Percentiles rank a stretch among this genome's conserved stretches.
Evolutionary conservation across 2,329 filamentous ascomycete species (phyloP).

Genomic region (Exophiala sp.): DNA sequence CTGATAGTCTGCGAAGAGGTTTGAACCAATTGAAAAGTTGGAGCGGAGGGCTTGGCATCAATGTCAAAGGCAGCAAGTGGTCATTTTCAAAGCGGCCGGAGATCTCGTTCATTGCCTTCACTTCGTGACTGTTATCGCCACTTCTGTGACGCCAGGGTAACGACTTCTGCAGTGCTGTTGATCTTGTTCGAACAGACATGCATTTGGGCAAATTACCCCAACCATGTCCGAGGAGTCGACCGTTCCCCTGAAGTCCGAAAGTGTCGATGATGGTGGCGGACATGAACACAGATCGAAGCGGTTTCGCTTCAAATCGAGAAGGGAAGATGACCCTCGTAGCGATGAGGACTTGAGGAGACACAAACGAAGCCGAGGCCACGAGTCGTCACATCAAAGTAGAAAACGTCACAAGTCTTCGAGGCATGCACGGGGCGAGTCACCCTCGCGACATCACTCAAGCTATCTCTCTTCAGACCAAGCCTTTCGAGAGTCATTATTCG

Average conservation of each 20-base stretch:
- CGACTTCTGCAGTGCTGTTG: too few species aligned
- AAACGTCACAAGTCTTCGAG: conserved; percentile 31
- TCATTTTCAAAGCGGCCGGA: not conserved
- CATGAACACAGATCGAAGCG: conserved; percentile 11
- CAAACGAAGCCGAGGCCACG: conserved; percentile 28
- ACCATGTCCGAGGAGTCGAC: conserved; percentile 7
- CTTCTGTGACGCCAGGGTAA: not conserved
- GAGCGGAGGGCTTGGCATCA: conserved; percentile 17
- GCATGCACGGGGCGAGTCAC: conserved; percentile 6
- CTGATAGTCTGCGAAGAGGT: not conserved
- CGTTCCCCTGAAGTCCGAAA: not conserved
- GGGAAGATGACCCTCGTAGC: not conserved
- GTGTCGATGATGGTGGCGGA: not conserved
- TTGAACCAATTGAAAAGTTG: conserved; percentile 17
- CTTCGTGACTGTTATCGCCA: not conserved
- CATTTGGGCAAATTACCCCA: not conserved
- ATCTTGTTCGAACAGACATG: not conserved
- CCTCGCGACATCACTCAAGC: conserved; percentile 6
- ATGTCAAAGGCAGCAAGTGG: too few species aligned
- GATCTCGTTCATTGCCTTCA: conserved; percentile 10
- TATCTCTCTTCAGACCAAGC: conserved; percentile 65
- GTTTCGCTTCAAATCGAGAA: conserved; percentile 26
- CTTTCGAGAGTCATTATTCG: conserved; percentile 91
- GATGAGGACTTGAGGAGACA: conserved; percentile 18
- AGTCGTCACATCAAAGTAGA: conserved; percentile 21